Conservation (phyloP, 169 alveolate species). For the Toxoplasma gondii region DNA sequence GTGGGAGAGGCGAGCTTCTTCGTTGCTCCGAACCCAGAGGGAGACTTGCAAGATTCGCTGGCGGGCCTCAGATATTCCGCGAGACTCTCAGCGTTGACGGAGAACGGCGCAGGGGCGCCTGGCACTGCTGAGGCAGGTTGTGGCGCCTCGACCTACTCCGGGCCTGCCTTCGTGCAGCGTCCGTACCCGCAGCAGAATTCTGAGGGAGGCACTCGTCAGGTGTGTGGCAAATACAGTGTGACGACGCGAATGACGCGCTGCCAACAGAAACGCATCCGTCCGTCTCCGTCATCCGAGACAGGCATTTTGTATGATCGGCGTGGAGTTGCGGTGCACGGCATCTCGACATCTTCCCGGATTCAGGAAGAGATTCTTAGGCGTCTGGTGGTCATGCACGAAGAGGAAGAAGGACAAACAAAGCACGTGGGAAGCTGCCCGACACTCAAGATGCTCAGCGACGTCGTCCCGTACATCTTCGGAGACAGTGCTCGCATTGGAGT, state of each 20-base stretch:
- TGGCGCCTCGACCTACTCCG: no score
- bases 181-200: no score
- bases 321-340: not conserved
- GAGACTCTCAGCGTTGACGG: no score
- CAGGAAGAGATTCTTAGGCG: not conserved
- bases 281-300: not conserved
- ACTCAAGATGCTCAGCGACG: constrained; percentile 25
- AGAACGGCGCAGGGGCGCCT: no score
- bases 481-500: not conserved
- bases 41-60: no score
- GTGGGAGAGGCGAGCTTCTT: no score
- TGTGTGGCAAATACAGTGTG: not conserved
- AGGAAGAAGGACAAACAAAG: not conserved
- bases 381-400: not conserved
- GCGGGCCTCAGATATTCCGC: no score
- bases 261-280: not conserved
- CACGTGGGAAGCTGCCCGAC: not conserved
- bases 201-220: no score
- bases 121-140: no score
- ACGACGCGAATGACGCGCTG: not conserved
- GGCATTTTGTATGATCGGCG: not conserved
- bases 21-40: no score
- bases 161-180: no score
- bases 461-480: constrained; percentile 1
- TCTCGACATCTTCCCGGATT: not conserved